Percentiles rank a stretch among this genome's conserved stretches.
Conservation (phyloP, 768 basidiomycete genomes). For the Xerocomellus dryophilus region DNA sequence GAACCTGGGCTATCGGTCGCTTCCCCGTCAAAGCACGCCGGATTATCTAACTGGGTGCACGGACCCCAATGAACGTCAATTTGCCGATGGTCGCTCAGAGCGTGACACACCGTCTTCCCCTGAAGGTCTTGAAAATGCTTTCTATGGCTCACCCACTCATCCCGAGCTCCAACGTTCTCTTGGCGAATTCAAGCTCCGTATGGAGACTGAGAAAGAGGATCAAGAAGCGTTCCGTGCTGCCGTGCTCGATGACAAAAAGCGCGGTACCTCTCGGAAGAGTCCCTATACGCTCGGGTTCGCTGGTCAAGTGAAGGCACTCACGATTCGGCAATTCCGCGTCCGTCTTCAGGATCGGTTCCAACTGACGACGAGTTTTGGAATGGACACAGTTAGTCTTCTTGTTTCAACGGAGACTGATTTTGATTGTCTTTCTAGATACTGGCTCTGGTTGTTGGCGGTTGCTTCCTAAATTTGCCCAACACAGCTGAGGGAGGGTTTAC, state of each 20-base stretch:
- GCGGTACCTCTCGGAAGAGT: constrained; percentile 70
- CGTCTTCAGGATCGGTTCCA: constrained; percentile 77
- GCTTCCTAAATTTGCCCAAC: constrained; percentile 69
- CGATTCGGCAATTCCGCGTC: constrained; percentile 70
- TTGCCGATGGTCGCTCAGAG: constrained; percentile 58
- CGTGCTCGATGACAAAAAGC: constrained; percentile 73
- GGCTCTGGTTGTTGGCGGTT: constrained; percentile 65
- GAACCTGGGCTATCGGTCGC: constrained; percentile 63
- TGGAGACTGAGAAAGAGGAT: constrained; percentile 61
- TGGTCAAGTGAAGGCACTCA: constrained; percentile 69
- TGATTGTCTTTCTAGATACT: constrained; percentile 10
- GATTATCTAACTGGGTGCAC: constrained; percentile 86
- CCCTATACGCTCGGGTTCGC: constrained; percentile 80
- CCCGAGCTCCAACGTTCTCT: constrained; percentile 43
- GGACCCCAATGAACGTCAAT: constrained; percentile 82
- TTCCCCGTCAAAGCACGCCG: constrained; percentile 80
- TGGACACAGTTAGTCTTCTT: constrained; percentile 51
- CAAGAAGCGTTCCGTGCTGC: constrained; percentile 77
- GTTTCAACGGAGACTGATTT: background rate
- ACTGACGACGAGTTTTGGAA: constrained; percentile 63
- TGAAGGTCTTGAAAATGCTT: constrained; percentile 63
- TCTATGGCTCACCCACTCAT: constrained; percentile 46
- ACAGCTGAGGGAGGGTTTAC: constrained; percentile 84
- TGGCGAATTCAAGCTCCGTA: constrained; percentile 51
- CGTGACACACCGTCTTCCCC: constrained; percentile 62